Percentiles rank a stretch among this genome's conserved stretches.
phyloP scores from a whole-genome alignment of 176 grass and related monocot genomes.

The Triticum turgidum region DNA sequence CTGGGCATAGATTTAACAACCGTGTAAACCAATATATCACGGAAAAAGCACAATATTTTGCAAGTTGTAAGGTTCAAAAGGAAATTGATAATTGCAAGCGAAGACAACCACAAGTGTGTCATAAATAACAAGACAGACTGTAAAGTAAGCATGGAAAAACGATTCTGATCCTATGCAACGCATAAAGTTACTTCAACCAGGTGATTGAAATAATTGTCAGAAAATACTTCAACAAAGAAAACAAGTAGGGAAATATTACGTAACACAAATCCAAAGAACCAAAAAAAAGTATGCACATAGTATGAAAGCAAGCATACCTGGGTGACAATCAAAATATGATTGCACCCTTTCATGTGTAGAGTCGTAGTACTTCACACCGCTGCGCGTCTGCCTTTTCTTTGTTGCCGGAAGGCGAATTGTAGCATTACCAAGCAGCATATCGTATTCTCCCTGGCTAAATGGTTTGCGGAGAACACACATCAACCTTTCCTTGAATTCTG shows the following conservation, averaged over 20 bases:
- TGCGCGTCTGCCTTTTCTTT: constrained; percentile 46
- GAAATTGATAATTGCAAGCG: not conserved
- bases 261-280: not conserved
- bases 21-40: not conserved
- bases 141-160: not conserved
- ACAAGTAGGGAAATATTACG: not conserved
- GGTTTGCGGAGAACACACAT: constrained; percentile 47
- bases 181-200: not conserved
- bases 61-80: not conserved
- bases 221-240: constrained; percentile 15
- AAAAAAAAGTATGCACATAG: not conserved
- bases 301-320: constrained; percentile 52
- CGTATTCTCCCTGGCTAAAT: constrained; percentile 48
- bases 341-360: constrained; percentile 33
- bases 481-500: constrained; percentile 61
- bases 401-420: constrained; percentile 29
- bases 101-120: not conserved
- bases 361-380: constrained; percentile 36
- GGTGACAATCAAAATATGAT: constrained; percentile 68
- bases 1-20: constrained; percentile 2
- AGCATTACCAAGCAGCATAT: constrained; percentile 25
- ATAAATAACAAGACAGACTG: not conserved
- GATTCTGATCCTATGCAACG: not conserved
- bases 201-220: not conserved
- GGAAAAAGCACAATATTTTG: not conserved